These are phyloP conservation scores for Naganishia kalamii DNA, from an alignment of 768 basidiomycete genomes.

Conservation along the genomic window DNA sequence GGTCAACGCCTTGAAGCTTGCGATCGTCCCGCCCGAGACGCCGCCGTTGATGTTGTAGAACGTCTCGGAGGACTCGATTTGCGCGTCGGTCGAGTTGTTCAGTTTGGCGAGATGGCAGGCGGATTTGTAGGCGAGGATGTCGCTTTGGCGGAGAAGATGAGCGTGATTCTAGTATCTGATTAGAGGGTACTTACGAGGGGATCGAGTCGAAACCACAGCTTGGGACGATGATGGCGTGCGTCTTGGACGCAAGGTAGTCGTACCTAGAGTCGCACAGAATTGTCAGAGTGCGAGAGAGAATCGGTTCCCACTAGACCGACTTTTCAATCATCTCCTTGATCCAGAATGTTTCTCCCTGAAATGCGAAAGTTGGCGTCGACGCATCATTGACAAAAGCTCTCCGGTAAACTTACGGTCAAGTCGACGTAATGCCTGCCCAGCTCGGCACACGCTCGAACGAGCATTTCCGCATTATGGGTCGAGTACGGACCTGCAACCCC, in stretches of 20 bases:
- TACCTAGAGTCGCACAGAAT: conserved; percentile 48
- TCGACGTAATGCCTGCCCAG: conserved; percentile 80
- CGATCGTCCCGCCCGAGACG: conserved; percentile 62
- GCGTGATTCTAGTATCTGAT: not conserved
- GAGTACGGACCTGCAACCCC: conserved; percentile 33
- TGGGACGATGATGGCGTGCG: conserved; percentile 69
- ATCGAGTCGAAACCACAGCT: conserved; percentile 58
- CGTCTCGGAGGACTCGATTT: conserved; percentile 54
- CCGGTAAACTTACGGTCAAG: conserved; percentile 49
- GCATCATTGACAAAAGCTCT: not conserved
- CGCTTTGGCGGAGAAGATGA: conserved; percentile 38
- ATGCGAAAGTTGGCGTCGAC: not conserved
- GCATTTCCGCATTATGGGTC: conserved; percentile 38
- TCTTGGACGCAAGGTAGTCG: conserved; percentile 65
- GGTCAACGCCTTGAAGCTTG: conserved; percentile 43
- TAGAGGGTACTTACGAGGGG: conserved; percentile 40
- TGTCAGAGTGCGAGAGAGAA: not conserved
- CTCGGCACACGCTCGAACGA: conserved; percentile 58
- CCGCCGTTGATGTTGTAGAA: conserved; percentile 51
- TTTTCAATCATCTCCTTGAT: conserved; percentile 57
- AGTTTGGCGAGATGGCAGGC: conserved; percentile 23
- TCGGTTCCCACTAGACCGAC: conserved; percentile 52
- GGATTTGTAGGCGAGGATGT: conserved; percentile 59
- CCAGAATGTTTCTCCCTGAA: conserved; percentile 59
- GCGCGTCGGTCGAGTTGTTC: conserved; percentile 46